These are phyloP conservation scores for Prunus mongolica DNA, from an alignment of 306 rosid genomes.

Conservation along the genomic window DNA sequence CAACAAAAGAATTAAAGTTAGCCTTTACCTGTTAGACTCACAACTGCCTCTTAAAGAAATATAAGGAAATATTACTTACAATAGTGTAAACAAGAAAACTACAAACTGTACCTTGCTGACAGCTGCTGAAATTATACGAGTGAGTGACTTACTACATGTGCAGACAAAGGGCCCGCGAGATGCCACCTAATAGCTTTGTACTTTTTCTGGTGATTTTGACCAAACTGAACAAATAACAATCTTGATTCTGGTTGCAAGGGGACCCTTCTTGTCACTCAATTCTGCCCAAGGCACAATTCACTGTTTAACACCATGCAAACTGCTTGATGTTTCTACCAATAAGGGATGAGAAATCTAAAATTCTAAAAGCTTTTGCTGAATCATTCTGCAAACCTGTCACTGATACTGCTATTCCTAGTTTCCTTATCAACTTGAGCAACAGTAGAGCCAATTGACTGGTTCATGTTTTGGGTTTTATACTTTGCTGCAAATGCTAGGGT, in stretches of 20 bases:
- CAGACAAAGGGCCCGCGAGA: neutral
- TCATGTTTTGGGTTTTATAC: neutral
- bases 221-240: neutral
- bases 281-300: neutral
- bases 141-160: neutral
- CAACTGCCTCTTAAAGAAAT: neutral
- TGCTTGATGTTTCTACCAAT: neutral
- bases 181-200: neutral
- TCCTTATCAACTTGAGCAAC: neutral
- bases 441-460: conserved; percentile 1
- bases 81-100: neutral
- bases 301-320: neutral
- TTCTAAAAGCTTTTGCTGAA: conserved; percentile 24
- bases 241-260: neutral
- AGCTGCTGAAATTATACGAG: neutral
- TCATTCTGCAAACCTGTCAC: conserved; percentile 24
- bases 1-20: neutral
- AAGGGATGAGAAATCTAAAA: conserved; percentile 23
- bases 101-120: neutral
- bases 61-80: neutral
- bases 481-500: conserved; percentile 68
- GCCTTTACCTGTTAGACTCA: neutral
- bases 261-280: neutral
- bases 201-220: neutral
- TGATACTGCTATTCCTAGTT: neutral